These are phyloP conservation scores for Inga leiocalycina DNA, from an alignment of 306 rosid species.

Conservation along the genomic window DNA sequence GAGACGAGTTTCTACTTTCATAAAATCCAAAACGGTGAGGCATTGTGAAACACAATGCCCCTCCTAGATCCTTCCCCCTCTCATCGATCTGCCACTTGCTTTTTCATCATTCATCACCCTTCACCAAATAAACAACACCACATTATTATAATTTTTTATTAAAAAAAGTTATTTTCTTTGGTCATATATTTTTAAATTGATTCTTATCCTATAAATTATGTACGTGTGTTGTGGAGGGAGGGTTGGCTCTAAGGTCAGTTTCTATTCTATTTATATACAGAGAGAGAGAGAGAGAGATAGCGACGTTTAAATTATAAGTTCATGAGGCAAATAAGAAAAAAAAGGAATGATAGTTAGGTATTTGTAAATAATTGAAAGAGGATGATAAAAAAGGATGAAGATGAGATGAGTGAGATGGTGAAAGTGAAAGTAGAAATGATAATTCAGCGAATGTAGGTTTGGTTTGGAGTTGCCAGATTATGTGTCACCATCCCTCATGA, in stretches of 20 bases:
- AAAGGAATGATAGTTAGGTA: not conserved
- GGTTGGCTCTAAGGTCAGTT: not conserved
- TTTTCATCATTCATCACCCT: not conserved
- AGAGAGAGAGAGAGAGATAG: not conserved
- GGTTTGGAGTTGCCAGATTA: not conserved
- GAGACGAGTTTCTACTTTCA: not conserved
- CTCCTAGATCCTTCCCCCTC: not conserved
- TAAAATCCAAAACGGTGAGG: not conserved
- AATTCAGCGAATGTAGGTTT: not conserved
- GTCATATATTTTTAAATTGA: not conserved
- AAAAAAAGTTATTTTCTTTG: too few relatives aligned
- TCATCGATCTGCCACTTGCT: not conserved
- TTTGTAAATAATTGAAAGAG: not conserved
- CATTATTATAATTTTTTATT: too few relatives aligned
- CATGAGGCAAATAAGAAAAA: not conserved
- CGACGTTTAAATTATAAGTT: not conserved
- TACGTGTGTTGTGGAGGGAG: not conserved
- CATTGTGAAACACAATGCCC: not conserved
- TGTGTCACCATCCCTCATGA: not conserved
- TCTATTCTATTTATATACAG: too few relatives aligned
- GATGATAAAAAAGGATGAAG: not conserved
- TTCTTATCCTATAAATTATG: not conserved
- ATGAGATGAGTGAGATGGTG: not conserved
- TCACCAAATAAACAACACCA: not conserved
- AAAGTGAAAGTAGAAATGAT: not conserved